Evolutionary conservation across 768 basidiomycete genomes (phyloP).

Genomic region (Rubroboletus satanas): DNA sequence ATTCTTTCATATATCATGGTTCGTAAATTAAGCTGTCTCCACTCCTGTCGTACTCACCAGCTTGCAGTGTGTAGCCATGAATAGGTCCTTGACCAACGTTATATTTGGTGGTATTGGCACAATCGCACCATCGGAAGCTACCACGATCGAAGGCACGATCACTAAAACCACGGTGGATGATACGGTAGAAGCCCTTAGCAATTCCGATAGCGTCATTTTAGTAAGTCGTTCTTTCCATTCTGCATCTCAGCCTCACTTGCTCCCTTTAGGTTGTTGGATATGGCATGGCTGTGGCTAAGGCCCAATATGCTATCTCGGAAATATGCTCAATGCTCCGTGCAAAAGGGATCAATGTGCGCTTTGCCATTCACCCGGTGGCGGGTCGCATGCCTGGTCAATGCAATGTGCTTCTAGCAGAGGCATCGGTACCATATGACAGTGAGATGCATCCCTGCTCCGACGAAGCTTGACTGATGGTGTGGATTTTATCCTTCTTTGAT

Average conservation of each 20-base stretch:
- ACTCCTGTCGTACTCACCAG: conserved; percentile 4
- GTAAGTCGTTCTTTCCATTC: conserved; percentile 32
- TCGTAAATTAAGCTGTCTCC: conserved; percentile 17
- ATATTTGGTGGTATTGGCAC: conserved; percentile 82
- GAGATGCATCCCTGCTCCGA: conserved; percentile 23
- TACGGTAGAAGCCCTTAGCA: conserved; percentile 69
- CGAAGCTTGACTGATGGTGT: neutral
- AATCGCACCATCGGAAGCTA: conserved; percentile 48
- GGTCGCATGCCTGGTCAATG: conserved; percentile 94
- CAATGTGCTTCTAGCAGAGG: conserved; percentile 88
- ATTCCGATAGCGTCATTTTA: conserved; percentile 81
- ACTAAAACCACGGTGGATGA: conserved; percentile 79
- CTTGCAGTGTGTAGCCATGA: conserved; percentile 84
- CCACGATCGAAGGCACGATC: conserved; percentile 81
- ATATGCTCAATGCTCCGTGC: conserved; percentile 69
- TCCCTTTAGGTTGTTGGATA: conserved; percentile 68
- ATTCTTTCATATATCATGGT: conserved; percentile 94
- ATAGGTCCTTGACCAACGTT: conserved; percentile 79
- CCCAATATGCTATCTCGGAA: conserved; percentile 75
- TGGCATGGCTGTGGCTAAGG: conserved; percentile 91
- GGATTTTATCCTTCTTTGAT: neutral
- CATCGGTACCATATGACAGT: conserved; percentile 89
- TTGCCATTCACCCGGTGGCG: conserved; percentile 87
- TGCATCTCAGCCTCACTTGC: conserved; percentile 2
- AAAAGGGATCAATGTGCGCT: conserved; percentile 77